Evolutionary conservation across 1,139 yeast genomes (phyloP), one percentile per base, ranked within the genome.

Genomic region (Geotrichum carabidarum): DNA sequence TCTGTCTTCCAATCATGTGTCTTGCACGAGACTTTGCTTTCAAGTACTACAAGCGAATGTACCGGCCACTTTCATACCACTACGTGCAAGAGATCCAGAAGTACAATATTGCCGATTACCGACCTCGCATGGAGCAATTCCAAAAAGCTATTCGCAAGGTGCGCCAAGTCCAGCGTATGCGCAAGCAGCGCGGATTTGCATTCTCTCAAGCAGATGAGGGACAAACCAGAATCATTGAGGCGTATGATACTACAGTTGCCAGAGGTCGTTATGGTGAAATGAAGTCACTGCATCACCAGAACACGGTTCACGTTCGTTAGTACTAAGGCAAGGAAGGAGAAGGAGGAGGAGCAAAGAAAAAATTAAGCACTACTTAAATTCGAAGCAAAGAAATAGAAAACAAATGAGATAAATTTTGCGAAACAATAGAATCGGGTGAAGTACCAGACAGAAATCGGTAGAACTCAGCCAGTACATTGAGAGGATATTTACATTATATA

Each of bases 161-260:
- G 43, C 84, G 99, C 71, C 99, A 94, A 71, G 98, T 94, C 38
- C 97, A 93, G 71, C 81, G 99, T 71, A 91, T 93, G 86, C 88
- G 95, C 68, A 94, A 93, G 67, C 99, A 93, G 74, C 84, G 99
- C 72, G 99, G 99, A 17, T 94, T 89, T 77, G 99, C 99, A 1
- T 94, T 93, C 66, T 90, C 98, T 2, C 99, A 93, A 71, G 93
- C 88, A 51, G 96, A 90, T 62, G 95, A 87, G 63, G 95, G 95
- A 49, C 98, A 93, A 71, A 95, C 89, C 60, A 83, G 84, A 67
- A 82, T 94, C 60, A 85, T 94, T 51, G 80, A 99, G 65, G 88
- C 95, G 74, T 94, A 94, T 65, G 99, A 94, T 70, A 93, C 98
- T 2, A 91, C 98, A 1, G 76, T 76, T 59, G 69, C 74, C 36